Evolutionary conservation across 2,329 filamentous ascomycete genomes (phyloP), one percentile per base, ranked within the genome.

Genomic region (Fusarium heterosporum): DNA sequence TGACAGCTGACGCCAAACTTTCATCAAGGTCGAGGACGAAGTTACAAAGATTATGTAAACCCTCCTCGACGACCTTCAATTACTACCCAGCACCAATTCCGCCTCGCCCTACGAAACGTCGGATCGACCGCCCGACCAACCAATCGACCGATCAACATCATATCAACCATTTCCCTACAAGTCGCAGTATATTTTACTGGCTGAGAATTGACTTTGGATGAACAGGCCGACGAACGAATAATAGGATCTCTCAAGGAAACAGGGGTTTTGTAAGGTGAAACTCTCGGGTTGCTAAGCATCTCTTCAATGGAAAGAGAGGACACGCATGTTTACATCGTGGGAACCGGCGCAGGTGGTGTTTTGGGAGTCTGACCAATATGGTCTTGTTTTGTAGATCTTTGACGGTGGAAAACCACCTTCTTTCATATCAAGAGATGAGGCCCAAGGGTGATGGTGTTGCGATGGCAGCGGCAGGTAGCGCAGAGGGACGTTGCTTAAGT

Each of bases 1-100:
- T 69, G 61, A 61, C 64, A 73, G 73, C 77, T 78, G 72, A 77
- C 74, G 65, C 64, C 68, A 60, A 69, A 68, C 66, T 55, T 61
- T 55, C 57, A 51, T 68, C 50, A 88, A 95, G 92, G 90, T 93
- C 81, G 92, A 95, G 84, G 92, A 94, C 83, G 92, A 94, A 82
- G 89, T 94, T 79, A 93, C 91, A 74, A 95, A 92, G 82, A 92
- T 97, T 82, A 93, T 94, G 90, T 94, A 90, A 79, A 78, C 74
- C 53, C 43, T 58, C 43, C 43, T 51, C 48, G 55, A 39, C 46
- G 48, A 53, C 51, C 57, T 49, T 59, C 57, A 56, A 70, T 66
- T 58, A 57, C 64, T 72, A 59, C 59, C 54, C 62, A 47, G 56
- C 52, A 61, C 43, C 56, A 52, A 48, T 48, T 61, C 69, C 43